These are phyloP conservation scores for Vanrija sp. DNA, from an alignment of 1,284 basidiomycete genomes.

Conservation along the genomic window DNA sequence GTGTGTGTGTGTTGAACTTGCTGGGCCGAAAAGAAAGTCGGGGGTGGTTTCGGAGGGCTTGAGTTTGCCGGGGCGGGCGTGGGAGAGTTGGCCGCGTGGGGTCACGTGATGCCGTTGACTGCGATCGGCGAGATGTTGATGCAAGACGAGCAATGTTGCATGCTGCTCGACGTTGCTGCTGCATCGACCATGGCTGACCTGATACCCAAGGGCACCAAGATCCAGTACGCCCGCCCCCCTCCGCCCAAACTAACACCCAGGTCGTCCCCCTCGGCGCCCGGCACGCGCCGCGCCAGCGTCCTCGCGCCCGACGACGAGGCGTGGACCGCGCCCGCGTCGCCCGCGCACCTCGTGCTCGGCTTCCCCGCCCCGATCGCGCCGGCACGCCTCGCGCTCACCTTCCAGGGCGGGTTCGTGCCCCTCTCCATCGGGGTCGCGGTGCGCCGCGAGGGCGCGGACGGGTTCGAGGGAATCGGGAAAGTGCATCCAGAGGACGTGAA, in stretches of 20 bases:
- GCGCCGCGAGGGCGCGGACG: slow-evolving; percentile 19
- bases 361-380: slow-evolving; percentile 36
- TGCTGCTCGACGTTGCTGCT: not conserved
- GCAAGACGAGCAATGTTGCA: not conserved
- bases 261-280: slow-evolving; percentile 24
- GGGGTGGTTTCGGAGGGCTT: not conserved
- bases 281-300: slow-evolving; percentile 20
- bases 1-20: not conserved
- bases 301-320: slow-evolving; percentile 29
- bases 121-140: too few species aligned
- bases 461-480: slow-evolving; percentile 33
- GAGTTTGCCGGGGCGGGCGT: not conserved
- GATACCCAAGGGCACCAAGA: slow-evolving; percentile 2
- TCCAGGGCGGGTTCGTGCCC: slow-evolving; percentile 49
- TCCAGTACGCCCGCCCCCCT: not conserved
- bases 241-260: slow-evolving; percentile 11
- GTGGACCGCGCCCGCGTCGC: slow-evolving; percentile 32
- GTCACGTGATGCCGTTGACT: not conserved
- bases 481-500: slow-evolving; percentile 47
- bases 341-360: slow-evolving; percentile 32
- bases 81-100: not conserved
- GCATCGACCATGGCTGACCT: not conserved
- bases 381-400: slow-evolving; percentile 41
- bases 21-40: not conserved
- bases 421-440: slow-evolving; percentile 31